Base-by-base conservation (phyloP, 1,139 yeast species). In the Blastobotrys buckinghamii region DNA sequence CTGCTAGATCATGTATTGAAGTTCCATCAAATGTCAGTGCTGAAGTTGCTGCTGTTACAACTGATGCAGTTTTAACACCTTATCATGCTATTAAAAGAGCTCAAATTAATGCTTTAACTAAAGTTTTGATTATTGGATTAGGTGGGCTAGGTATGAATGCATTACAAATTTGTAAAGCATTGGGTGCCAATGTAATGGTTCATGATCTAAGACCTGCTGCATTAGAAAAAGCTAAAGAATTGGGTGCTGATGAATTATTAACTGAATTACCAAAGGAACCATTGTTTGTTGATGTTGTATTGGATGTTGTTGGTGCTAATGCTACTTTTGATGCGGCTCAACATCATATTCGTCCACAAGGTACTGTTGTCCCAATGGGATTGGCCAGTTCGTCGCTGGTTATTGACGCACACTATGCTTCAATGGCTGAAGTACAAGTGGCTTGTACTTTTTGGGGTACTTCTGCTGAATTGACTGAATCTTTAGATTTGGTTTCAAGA, bases 121-220 rank as follows among this genome's bases (percentile, higher is more conserved):
- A 69, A 53, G 74, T 75, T 2, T 64, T 75, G 47, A 67, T 75
- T 6, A 59, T 74, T 46, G 81, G 81, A 1, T 61, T 74, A 39
- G 80, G 81, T 8, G 81, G 81, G 1, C 65, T 76, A 47, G 80
- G 81, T 0, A 62, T 74, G 53, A 75, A 75, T 58, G 80, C 75
- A 1, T 49, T 76, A 16, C 81, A 76, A 54, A 71, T 76, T 34
- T 64, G 74, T 47, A 67, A 64, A 45, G 60, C 62, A 30, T 74
- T 67, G 50, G 74, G 74, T n/a, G 70, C 73, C 50, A 56, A 69
- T 34, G 64, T 74, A 6, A 73, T 74, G 16, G 74, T 72, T 3
- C 59, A 63, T 45, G 80, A 76, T 53, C 58, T 66, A 39, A 73
- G 74, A 58, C 58, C 62, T 4, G 70, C 65, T 13, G 56, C 66